Evolutionary conservation across 108 stramenopile species (phyloP), one percentile per base, ranked within the genome.

Genomic region (Mediolabrus comicus): DNA sequence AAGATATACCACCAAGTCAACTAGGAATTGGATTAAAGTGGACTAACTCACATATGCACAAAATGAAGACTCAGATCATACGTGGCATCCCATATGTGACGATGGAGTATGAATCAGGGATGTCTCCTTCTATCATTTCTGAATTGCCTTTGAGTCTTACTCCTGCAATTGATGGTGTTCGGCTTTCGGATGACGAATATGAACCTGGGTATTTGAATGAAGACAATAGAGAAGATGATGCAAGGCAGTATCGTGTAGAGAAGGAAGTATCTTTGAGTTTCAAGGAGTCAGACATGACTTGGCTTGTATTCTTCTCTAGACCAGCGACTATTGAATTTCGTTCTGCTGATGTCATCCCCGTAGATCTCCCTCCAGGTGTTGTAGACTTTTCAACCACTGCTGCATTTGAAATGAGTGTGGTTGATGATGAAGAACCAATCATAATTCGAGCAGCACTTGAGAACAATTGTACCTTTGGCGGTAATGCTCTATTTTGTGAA

Each of bases 61-160:
- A 31, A 39, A 96, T 96, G 94, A 60, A 70, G 19, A 74, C 88
- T 14, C 75, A 79, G 6, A 83, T 96, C 55, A 82, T 95, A n/a
- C 79, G 89, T 24, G 97, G 97, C 6, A 89, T 95, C 81, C 84
- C 96, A 0, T 96, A 92, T 68, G 85, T 69, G 13, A 98, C 95
- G 13, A 92, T 97, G 95, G 72, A 86, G 30, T 90, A 89, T 69
- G 59, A 55, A 32, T 31, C 39, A 36, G 56, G 43, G 36, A 56
- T 83, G 14, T 38, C 66, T 5, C 87, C 87, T 34, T 80, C 84
- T 17, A 27, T 62, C 2, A 53, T 62, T 11, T 38, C 67, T 22
- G 36, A 55, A 33, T 3, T 60, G 53, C 74, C 74, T 54, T 22
- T 75, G 14, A 19, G 61, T 67, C 66, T 67, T 57, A 53, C 60